Conservation (phyloP, 345 rosid species). For the Sisymbrium altissimum region DNA sequence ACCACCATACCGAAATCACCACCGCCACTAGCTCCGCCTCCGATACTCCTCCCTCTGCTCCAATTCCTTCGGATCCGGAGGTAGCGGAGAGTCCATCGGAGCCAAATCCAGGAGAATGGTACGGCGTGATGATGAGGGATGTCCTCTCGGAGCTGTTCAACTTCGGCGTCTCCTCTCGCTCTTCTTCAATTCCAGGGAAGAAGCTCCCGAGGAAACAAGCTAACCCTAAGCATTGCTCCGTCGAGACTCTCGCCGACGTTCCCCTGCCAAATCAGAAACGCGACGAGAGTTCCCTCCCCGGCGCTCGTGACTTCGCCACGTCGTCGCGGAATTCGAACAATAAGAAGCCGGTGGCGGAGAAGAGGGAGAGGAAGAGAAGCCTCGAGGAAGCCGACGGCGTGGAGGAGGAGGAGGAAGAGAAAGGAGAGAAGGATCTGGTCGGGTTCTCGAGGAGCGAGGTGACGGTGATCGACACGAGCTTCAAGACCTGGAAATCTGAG, state of each 20-base stretch:
- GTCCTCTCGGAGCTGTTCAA: slow-evolving; percentile 83
- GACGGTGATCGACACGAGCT: slow-evolving; percentile 90
- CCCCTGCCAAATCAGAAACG: background rate
- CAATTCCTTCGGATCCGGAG: slow-evolving; percentile 39
- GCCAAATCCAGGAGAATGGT: slow-evolving; percentile 41
- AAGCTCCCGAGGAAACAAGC: slow-evolving; percentile 68
- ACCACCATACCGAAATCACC: slow-evolving; percentile 9
- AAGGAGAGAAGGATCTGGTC: slow-evolving; percentile 51
- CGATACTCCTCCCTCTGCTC: slow-evolving; percentile 42
- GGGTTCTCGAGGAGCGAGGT: slow-evolving; percentile 93
- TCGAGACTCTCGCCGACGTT: slow-evolving; percentile 19
- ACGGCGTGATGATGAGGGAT: slow-evolving; percentile 56
- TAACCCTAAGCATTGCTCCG: slow-evolving; percentile 63
- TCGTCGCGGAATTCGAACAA: slow-evolving; percentile 35
- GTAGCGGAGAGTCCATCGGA: slow-evolving; percentile 12
- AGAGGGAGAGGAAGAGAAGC: slow-evolving; percentile 26
- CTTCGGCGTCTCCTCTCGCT: slow-evolving; percentile 35
- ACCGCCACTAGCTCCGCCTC: slow-evolving; percentile 26
- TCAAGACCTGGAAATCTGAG: slow-evolving; percentile 74
- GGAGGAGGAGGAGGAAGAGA: slow-evolving; percentile 34
- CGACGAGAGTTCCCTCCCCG: slow-evolving; percentile 15
- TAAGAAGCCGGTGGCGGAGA: slow-evolving; percentile 22
- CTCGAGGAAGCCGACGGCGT: slow-evolving; percentile 31
- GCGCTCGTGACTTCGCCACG: slow-evolving; percentile 26
- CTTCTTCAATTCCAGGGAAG: slow-evolving; percentile 34